phyloP scores from a whole-genome alignment of 495 filamentous ascomycete genomes.

The Bacidia rubella region DNA sequence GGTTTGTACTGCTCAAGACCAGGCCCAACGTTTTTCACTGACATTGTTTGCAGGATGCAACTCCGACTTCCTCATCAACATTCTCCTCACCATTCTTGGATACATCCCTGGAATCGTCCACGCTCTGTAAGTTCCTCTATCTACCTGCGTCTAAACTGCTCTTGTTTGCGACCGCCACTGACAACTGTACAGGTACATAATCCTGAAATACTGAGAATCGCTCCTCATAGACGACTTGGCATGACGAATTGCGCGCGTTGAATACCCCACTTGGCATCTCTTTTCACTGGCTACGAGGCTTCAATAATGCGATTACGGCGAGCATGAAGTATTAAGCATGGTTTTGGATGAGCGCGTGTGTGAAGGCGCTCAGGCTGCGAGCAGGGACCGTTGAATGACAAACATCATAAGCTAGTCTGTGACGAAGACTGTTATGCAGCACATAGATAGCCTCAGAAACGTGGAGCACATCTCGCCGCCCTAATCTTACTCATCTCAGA shows the following conservation, averaged over 20 bases:
- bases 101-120: slow-evolving; percentile 68
- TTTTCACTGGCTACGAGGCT: not conserved
- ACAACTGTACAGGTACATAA: slow-evolving; percentile 35
- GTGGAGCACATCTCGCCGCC: too few relatives aligned
- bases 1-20: not conserved
- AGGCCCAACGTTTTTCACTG: not conserved
- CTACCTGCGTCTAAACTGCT: not conserved
- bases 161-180: slow-evolving; percentile 3
- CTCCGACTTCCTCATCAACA: slow-evolving; percentile 74
- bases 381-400: not conserved
- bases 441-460: too few relatives aligned
- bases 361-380: not conserved
- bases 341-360: not conserved
- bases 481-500: too few relatives aligned
- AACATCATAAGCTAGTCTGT: too few relatives aligned
- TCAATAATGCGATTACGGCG: not conserved
- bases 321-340: not conserved
- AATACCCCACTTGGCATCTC: not conserved
- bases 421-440: too few relatives aligned
- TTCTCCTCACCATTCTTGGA: slow-evolving; percentile 71
- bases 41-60: slow-evolving; percentile 42
- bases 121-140: slow-evolving; percentile 45
- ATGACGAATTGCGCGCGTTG: not conserved
- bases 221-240: not conserved
- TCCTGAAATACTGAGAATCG: slow-evolving; percentile 37